These are phyloP conservation scores for Neofusicoccum ribis DNA, from an alignment of 2,329 filamentous ascomycete genomes.

Conservation along the genomic window DNA sequence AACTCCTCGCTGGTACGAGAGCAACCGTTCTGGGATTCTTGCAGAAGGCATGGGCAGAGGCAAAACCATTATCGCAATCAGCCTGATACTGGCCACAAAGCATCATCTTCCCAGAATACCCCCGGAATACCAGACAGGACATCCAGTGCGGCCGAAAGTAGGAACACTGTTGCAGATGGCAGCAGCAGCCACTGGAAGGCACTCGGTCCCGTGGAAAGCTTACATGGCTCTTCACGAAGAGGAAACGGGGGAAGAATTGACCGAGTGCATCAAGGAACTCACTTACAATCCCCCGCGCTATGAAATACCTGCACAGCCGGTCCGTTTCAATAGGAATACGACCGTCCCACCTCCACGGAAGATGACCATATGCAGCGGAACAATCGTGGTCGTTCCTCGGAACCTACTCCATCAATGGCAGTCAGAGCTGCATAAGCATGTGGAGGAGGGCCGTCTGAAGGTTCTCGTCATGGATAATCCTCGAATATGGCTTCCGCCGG, in stretches of 20 bases:
- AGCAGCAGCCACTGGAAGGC: conserved; percentile 65
- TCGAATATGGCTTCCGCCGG: conserved; percentile 56
- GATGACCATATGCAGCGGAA: conserved; percentile 67
- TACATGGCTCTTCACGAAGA: conserved; percentile 58
- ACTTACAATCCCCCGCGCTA: conserved; percentile 40
- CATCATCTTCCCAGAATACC: conserved; percentile 68
- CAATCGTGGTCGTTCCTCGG: conserved; percentile 75
- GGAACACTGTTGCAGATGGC: conserved; percentile 74
- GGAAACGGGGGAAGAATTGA: conserved; percentile 49
- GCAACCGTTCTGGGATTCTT: conserved; percentile 72
- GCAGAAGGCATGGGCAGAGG: conserved; percentile 78
- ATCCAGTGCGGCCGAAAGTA: conserved; percentile 48
- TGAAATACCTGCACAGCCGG: conserved; percentile 41
- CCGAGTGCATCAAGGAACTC: conserved; percentile 28
- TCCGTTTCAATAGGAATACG: conserved; percentile 45
- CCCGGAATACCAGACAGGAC: conserved; percentile 54
- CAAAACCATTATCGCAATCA: conserved; percentile 84
- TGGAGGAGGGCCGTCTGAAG: conserved; percentile 57
- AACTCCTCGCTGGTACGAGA: conserved; percentile 72
- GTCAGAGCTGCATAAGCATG: conserved; percentile 77
- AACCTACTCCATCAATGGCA: conserved; percentile 86
- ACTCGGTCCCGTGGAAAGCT: conserved; percentile 69
- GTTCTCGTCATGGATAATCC: conserved; percentile 62
- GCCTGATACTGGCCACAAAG: conserved; percentile 70
- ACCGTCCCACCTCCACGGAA: conserved; percentile 44